These are phyloP conservation scores for Hygrophila difformis DNA, from an alignment of 257 asterid species.

Conservation along the genomic window DNA sequence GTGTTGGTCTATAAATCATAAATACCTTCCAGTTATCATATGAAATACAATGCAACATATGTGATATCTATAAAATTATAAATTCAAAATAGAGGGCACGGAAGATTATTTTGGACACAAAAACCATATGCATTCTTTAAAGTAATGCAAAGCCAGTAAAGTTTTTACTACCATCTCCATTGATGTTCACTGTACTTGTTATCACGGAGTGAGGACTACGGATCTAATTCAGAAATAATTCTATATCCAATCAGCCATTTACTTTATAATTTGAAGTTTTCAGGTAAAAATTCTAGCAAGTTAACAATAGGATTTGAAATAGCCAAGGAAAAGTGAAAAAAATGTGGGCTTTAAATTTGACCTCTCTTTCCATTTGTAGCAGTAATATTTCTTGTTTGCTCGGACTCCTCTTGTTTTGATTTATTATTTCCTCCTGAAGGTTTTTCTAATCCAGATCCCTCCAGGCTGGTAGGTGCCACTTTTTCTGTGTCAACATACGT, in stretches of 20 bases:
- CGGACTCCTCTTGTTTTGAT: slow-evolving; percentile 18
- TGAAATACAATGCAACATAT: slow-evolving; percentile 8
- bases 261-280: background rate
- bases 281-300: too few species aligned
- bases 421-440: slow-evolving; percentile 18
- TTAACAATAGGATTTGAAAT: too few species aligned
- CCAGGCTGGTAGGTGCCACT: slow-evolving; percentile 9
- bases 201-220: too few species aligned
- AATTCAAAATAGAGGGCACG: too few species aligned
- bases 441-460: slow-evolving; percentile 18
- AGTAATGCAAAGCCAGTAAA: too few species aligned
- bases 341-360: slow-evolving; percentile 1
- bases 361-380: slow-evolving; percentile 26
- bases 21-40: background rate
- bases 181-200: too few species aligned
- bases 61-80: background rate
- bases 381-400: slow-evolving; percentile 15
- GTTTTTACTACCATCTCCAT: too few species aligned
- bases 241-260: background rate
- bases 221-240: slow-evolving; percentile 2
- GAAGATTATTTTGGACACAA: too few species aligned
- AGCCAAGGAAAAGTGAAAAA: slow-evolving; percentile 9
- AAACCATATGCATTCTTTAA: too few species aligned
- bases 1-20: slow-evolving; percentile 2
- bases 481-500: slow-evolving; percentile 20